Evolutionary conservation across 176 grass and related monocot species (phyloP).

Genomic region (Cenchrus fungigraminus): DNA sequence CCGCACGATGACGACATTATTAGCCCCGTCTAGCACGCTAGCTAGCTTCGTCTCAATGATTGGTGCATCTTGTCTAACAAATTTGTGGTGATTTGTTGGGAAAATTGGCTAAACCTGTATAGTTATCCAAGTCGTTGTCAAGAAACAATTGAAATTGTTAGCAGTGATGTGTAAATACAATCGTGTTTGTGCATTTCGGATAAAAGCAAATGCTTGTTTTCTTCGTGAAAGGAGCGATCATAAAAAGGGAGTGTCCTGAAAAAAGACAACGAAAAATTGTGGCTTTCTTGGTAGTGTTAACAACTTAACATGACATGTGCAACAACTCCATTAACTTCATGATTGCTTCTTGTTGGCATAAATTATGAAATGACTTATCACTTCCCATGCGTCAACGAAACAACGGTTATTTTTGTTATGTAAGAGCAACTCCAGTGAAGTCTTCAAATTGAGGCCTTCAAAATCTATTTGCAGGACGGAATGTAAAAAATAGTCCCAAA

Average conservation of each 20-base stretch:
- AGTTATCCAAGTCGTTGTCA: neutral
- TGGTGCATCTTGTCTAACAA: slow-evolving; percentile 21
- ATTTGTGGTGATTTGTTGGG: neutral
- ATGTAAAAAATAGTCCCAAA: no score
- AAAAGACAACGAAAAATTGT: neutral
- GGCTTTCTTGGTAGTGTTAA: neutral
- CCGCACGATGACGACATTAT: slow-evolving; percentile 42
- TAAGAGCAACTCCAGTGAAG: no score
- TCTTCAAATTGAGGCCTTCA: no score
- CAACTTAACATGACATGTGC: no score
- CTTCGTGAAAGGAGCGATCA: neutral
- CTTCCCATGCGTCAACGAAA: neutral
- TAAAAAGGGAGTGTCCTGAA: neutral
- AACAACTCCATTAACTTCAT: neutral
- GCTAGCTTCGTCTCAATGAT: neutral
- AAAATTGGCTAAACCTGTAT: slow-evolving; percentile 22
- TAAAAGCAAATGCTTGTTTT: neutral
- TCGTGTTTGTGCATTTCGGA: neutral
- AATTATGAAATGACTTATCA: neutral
- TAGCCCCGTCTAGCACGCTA: slow-evolving; percentile 47
- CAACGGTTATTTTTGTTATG: neutral
- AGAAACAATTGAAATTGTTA: neutral
- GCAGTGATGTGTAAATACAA: slow-evolving; percentile 14
- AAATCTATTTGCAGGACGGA: no score
- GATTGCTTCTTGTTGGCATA: neutral